These are phyloP conservation scores for Backusella tarrabulga DNA, from an alignment of 192 early-diverging fungal genomes.

Conservation along the genomic window DNA sequence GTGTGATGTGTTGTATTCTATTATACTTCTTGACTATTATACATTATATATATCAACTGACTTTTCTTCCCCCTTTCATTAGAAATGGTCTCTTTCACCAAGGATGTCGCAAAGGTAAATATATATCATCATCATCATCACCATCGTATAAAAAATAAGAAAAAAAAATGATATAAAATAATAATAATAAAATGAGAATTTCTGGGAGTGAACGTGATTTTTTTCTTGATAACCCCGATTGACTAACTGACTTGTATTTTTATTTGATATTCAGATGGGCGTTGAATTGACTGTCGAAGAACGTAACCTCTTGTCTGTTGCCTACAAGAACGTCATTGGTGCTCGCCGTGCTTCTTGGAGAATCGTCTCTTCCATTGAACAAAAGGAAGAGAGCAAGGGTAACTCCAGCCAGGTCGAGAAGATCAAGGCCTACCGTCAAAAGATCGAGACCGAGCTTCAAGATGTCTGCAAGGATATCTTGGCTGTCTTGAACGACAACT, in stretches of 20 bases:
- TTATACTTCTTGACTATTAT: neutral
- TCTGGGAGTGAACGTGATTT: neutral
- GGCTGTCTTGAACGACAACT: constrained; percentile 82
- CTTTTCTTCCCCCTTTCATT: constrained; percentile 21
- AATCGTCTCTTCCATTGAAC: constrained; percentile 99
- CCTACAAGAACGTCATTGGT: constrained; percentile 99
- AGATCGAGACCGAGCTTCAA: constrained; percentile 93
- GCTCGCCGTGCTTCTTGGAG: constrained; percentile 98
- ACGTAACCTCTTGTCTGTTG: constrained; percentile 97
- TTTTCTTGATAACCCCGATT: neutral
- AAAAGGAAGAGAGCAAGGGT: constrained; percentile 97
- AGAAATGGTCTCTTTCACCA: constrained; percentile 90
- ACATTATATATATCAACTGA: neutral
- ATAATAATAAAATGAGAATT: constrained; percentile 2
- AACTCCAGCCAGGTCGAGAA: constrained; percentile 87
- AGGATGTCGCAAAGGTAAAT: constrained; percentile 68
- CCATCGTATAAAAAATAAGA: too few relatives aligned
- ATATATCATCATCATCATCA: neutral
- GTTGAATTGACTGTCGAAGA: constrained; percentile 96
- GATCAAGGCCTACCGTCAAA: constrained; percentile 92
- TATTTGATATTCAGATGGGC: constrained; percentile 59
- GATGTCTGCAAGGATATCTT: constrained; percentile 97
- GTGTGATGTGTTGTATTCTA: neutral
- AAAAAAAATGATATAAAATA: neutral
- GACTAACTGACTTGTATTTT: constrained; percentile 13